phyloP scores from a whole-genome alignment of 441 rosid genomes.

The Manihot esculenta region DNA sequence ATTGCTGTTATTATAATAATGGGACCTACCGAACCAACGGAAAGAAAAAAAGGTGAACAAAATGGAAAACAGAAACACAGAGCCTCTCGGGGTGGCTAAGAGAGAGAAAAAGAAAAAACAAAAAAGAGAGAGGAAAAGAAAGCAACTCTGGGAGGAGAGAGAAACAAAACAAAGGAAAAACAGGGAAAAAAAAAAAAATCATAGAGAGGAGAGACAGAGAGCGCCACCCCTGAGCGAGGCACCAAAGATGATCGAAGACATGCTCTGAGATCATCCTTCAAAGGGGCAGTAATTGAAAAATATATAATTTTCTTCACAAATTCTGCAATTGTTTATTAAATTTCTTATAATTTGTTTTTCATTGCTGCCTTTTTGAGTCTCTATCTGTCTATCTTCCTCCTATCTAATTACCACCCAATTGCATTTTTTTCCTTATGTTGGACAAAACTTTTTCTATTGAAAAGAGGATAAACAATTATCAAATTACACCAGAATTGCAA shows the following conservation, averaged over 20 bases:
- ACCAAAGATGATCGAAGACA: constrained; percentile 43
- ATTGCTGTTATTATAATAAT: no score
- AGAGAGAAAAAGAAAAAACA: constrained; percentile 19
- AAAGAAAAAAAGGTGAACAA: constrained; percentile 6
- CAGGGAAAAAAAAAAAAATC: not conserved
- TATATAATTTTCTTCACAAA: not conserved
- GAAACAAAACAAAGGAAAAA: constrained; percentile 22
- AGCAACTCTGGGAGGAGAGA: constrained; percentile 22
- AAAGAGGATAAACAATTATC: not conserved
- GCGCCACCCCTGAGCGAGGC: constrained; percentile 21
- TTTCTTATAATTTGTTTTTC: constrained; percentile 19
- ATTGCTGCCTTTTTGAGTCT: constrained; percentile 51
- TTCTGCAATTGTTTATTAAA: not conserved
- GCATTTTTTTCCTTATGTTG: not conserved
- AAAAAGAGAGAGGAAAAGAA: constrained; percentile 18
- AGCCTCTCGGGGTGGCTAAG: constrained; percentile 32
- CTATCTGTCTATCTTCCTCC: constrained; percentile 11
- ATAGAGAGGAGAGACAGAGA: constrained; percentile 25
- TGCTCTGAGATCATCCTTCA: constrained; percentile 68
- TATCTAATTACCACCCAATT: constrained; percentile 15
- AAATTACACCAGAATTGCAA: constrained; percentile 10
- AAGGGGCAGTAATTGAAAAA: constrained; percentile 51
- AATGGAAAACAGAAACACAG: not conserved
- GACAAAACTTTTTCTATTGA: not conserved
- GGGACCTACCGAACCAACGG: no score